Evolutionary conservation across 208 protist species (phyloP), one percentile per base, ranked within the genome.

Genomic region (Wallacemonas rigidus): DNA sequence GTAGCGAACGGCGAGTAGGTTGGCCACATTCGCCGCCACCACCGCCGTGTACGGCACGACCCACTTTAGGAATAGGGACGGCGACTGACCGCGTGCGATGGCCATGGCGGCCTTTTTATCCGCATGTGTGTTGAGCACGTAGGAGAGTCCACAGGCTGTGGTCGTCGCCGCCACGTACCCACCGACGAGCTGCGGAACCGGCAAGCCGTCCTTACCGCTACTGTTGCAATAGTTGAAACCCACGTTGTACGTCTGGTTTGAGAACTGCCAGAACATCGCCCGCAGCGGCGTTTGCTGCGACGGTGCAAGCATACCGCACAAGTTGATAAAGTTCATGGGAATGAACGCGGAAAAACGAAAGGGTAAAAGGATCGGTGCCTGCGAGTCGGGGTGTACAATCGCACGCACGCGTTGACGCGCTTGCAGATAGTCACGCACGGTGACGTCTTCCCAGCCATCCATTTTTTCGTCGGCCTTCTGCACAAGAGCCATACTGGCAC

Each of bases 211-310:
- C 55, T 78, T 86, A 12, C 85, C 88, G 67, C 93, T 95, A 55
- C 87, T 81, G 78, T 98, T 98, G 72, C 92, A 91, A 77, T 98
- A 93, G 76, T 98, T 98, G 41, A 98, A 87, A 43, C 85, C 87
- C 14, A 94, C 91, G 80, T 98, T 96, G 79, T 97, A 97, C 38
- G 87, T 95, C 67, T 96, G 90, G 69, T 97, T 97, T 14, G 89
- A 80, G 75, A 88, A 93, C 81, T 97, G 93, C 88, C 88, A 96
- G 68, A 93, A 90, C 67, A 96, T 83, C 8, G 76, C 77, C n/a
- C 79, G 81, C 35, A 67, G 67, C 2, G 88, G 77, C 41, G 85
- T 86, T 54, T 85, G 80, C 85, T 83, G 75, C 36, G 87, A 86
- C 45, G 83, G 85, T 35, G 60, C 71, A 51, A 97, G 76, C 87